These are phyloP conservation scores for Thelonectria discophora DNA, from an alignment of 2,329 filamentous ascomycete genomes.

Conservation along the genomic window DNA sequence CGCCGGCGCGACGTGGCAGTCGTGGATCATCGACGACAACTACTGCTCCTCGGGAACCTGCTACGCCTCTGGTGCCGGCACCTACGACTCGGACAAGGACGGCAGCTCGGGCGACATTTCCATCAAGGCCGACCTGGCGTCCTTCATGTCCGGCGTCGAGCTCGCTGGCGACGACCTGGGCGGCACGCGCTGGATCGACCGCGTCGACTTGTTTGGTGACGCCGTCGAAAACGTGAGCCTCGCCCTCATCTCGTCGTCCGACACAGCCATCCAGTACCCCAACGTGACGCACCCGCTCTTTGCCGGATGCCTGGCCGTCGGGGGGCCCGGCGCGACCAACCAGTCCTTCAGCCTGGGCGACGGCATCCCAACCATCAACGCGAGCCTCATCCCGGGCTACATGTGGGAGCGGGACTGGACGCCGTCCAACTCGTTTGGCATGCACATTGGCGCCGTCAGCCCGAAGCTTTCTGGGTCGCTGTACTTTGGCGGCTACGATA, in stretches of 20 bases:
- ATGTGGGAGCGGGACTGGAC: conserved; percentile 37
- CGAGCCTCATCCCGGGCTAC: conserved; percentile 44
- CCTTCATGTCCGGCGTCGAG: conserved; percentile 42
- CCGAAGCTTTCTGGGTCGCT: conserved; percentile 45
- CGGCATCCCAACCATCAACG: conserved; percentile 37
- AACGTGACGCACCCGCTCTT: conserved; percentile 42
- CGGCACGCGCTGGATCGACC: conserved; percentile 42
- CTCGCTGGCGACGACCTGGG: conserved; percentile 31
- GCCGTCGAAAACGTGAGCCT: conserved; percentile 18
- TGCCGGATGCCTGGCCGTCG: conserved; percentile 45
- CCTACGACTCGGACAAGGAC: conserved; percentile 40
- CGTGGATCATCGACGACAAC: conserved; percentile 28
- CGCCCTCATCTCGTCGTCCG: conserved; percentile 40
- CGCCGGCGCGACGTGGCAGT: conserved; percentile 43
- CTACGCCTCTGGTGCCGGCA: conserved; percentile 38
- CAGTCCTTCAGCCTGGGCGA: conserved; percentile 39
- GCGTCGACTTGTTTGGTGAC: conserved; percentile 32
- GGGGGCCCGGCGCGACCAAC: conserved; percentile 39
- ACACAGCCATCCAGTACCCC: conserved; percentile 40
- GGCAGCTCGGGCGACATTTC: conserved; percentile 39
- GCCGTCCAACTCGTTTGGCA: conserved; percentile 52
- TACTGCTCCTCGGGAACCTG: conserved; percentile 31
- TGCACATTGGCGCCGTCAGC: conserved; percentile 54
- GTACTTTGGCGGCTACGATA: conserved; percentile 54
- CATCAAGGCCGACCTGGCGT: conserved; percentile 20